A percentile compares a stretch with the other conserved stretches of the same genome.
Evolutionary conservation across 345 rosid species (phyloP).

Genomic region (Lenwebbia sp.): DNA sequence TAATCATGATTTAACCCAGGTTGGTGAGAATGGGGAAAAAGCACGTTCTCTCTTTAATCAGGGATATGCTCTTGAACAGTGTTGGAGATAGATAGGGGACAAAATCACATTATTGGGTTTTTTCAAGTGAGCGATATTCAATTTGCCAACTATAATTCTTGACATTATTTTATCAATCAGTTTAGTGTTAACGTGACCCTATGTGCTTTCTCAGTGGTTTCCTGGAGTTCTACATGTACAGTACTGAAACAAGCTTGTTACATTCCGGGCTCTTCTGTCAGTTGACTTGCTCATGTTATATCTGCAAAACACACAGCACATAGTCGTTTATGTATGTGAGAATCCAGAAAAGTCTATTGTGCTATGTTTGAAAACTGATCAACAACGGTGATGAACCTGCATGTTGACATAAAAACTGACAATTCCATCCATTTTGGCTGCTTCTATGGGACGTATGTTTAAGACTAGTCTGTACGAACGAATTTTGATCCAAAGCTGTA

Average conservation of each 20-base stretch:
- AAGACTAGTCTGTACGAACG: background rate
- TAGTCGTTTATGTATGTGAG: background rate
- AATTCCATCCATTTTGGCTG: background rate
- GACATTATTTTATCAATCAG: background rate
- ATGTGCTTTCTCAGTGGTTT: background rate
- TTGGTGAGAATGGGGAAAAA: background rate
- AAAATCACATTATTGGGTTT: background rate
- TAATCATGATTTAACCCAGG: background rate
- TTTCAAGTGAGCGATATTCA: background rate
- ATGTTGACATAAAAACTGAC: background rate
- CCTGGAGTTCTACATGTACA: background rate
- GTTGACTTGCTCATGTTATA: background rate
- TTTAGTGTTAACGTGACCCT: background rate
- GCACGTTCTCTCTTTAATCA: background rate
- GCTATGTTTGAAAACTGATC: background rate
- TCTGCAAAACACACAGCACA: background rate
- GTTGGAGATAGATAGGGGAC: background rate
- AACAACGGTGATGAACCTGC: background rate
- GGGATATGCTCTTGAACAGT: background rate
- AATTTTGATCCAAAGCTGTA: background rate
- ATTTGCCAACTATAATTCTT: background rate
- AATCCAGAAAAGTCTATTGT: background rate
- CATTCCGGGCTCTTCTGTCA: background rate
- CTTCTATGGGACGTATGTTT: background rate
- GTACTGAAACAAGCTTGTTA: background rate